Base-by-base conservation (phyloP, 805 yeast species). In the Starmerella apis region DNA sequence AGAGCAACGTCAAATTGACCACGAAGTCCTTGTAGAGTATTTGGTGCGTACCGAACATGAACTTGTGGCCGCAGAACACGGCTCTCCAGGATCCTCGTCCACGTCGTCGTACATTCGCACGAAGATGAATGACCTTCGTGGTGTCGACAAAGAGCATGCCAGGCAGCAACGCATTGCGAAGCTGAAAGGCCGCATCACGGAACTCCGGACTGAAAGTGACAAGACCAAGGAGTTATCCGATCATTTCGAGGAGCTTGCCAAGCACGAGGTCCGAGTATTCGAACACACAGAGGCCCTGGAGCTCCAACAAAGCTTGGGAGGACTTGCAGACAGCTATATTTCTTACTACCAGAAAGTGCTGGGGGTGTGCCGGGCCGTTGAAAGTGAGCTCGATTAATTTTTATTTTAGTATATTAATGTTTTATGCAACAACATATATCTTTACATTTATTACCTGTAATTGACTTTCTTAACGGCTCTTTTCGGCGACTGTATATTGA, bases 1-100 rank as follows among this genome's bases (percentile, higher is more conserved):
- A 56, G 97, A 90, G 61, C 87, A 86, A 62, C 88, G 88, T 64
- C 88, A 85, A 59, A 76, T 90, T 24, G 98, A 90, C 64, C 81
- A 82, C 61, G 96, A 92, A 62, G 94, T 84, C 46, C 70, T 90
- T 39, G 76, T 78, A 35, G 94, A 83, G 48, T 90, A 90, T 66
- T 69, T 87, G 49, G 72, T 73, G 36, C 83, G 85, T 60, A 79
- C 94, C 0, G 72, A 76, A 44, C 68, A 69, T 35, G 97, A 90
- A 57, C 78, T 79, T 57, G 75, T 74, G 51, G 67, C 70, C 3
- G 62, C 78, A 20, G 65, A 74, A 50, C 69, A 79, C 10, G 78
- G 80, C 30, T 47, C 53, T 19, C 25, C 56, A 8, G 42, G 54
- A 32, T 47, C 60, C 13, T 69, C 73, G 9, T 73, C 77, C 11